Evolutionary conservation across 2,329 filamentous ascomycete genomes (phyloP).

Genomic region (Elsinoe australis): DNA sequence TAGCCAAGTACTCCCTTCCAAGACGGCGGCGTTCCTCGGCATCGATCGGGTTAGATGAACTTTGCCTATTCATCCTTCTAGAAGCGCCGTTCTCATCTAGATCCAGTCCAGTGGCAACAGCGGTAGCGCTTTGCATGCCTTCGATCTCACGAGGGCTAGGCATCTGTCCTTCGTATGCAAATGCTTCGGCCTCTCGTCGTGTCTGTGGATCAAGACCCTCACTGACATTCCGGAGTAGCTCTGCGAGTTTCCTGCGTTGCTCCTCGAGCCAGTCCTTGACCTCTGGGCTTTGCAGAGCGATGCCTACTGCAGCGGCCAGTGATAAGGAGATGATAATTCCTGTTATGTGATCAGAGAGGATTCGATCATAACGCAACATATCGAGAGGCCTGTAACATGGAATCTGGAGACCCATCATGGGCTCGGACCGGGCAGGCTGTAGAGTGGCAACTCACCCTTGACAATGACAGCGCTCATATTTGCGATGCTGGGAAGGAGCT

Average conservation of each 20-base stretch:
- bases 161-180: constrained; percentile 31
- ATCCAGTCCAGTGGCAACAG: constrained; percentile 29
- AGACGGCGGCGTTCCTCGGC: constrained; percentile 30
- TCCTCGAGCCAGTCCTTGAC: constrained; percentile 55
- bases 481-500: background rate
- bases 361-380: no score
- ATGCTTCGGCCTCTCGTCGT: constrained; percentile 31
- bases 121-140: constrained; percentile 28
- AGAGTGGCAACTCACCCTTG: constrained; percentile 15
- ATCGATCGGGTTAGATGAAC: constrained; percentile 22
- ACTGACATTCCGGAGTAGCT: constrained; percentile 51
- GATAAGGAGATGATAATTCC: constrained; percentile 56
- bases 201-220: constrained; percentile 50
- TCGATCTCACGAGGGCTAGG: constrained; percentile 28
- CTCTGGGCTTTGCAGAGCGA: constrained; percentile 56
- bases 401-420: no score
- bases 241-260: constrained; percentile 53
- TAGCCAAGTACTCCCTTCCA: constrained; percentile 31
- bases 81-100: background rate
- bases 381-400: no score
- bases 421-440: background rate
- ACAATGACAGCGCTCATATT: constrained; percentile 17
- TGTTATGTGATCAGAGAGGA: constrained; percentile 28
- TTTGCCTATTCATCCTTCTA: constrained; percentile 16
- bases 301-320: constrained; percentile 53